Percentiles rank a stretch among this genome's conserved stretches.
Evolutionary conservation across 345 rosid genomes (phyloP).

Genomic region (Trapa bicornis): DNA sequence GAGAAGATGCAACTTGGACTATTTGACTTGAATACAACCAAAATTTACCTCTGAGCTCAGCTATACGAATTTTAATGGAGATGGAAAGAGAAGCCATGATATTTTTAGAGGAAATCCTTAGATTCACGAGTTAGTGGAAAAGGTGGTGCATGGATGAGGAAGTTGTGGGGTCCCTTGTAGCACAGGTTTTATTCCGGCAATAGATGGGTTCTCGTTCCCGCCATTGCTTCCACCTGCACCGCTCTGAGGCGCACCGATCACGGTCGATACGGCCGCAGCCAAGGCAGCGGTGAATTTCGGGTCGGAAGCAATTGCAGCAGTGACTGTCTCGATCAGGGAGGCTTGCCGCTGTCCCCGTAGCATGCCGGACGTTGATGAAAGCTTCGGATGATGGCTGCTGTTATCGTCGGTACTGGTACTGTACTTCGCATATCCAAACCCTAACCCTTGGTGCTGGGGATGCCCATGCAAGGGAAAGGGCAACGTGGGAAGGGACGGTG

Average conservation of each 20-base stretch:
- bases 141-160: constrained; percentile 91
- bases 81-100: neutral
- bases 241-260: constrained; percentile 24
- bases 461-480: constrained; percentile 35
- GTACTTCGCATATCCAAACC: neutral
- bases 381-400: constrained; percentile 10
- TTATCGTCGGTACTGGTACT: neutral
- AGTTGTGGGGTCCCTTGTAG: constrained; percentile 60
- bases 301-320: constrained; percentile 65
- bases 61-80: neutral
- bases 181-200: constrained; percentile 17
- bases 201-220: constrained; percentile 7
- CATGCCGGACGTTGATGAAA: constrained; percentile 16
- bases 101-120: neutral
- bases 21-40: neutral
- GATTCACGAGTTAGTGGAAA: constrained; percentile 44
- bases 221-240: constrained; percentile 16
- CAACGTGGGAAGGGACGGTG: constrained; percentile 9
- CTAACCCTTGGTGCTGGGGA: constrained; percentile 8
- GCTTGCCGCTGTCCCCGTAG: constrained; percentile 35
- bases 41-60: neutral
- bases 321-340: constrained; percentile 49
- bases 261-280: constrained; percentile 62
- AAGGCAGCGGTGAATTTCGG: constrained; percentile 75
- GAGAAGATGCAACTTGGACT: neutral